A percentile compares a stretch with the other conserved stretches of the same genome.
These are phyloP conservation scores for Orbilia brochopaga DNA, from an alignment of 2,329 filamentous ascomycete species.

Conservation along the genomic window DNA sequence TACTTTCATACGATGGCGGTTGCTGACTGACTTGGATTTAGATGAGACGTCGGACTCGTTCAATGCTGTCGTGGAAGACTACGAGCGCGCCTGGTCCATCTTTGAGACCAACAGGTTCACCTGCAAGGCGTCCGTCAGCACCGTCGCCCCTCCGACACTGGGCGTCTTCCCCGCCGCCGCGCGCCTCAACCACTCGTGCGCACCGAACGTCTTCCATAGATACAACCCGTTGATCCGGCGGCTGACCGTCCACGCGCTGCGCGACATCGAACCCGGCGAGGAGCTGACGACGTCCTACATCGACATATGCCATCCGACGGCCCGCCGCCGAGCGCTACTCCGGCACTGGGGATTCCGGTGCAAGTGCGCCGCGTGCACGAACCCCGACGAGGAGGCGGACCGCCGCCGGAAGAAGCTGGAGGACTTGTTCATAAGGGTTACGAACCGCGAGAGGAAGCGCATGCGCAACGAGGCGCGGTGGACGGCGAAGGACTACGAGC, in stretches of 20 bases:
- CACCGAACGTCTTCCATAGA: conserved; percentile 53
- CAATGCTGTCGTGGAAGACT: conserved; percentile 23
- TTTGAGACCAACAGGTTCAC: conserved; percentile 49
- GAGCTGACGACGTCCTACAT: conserved; percentile 55
- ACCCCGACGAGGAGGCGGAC: conserved; percentile 29
- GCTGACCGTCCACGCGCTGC: conserved; percentile 53
- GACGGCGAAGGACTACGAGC: conserved; percentile 16
- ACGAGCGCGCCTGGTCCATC: conserved; percentile 46
- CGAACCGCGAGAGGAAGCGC: conserved; percentile 17
- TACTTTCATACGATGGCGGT: background rate
- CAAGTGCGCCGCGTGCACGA: conserved; percentile 29
- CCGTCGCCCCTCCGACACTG: background rate
- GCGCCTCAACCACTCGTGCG: conserved; percentile 56
- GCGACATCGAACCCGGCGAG: conserved; percentile 53
- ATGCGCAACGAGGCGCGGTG: conserved; percentile 10
- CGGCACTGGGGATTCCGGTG: conserved; percentile 46
- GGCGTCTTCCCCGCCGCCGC: conserved; percentile 54
- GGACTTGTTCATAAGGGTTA: conserved; percentile 20
- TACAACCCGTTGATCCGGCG: conserved; percentile 53
- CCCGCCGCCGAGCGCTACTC: conserved; percentile 7
- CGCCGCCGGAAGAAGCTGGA: conserved; percentile 29
- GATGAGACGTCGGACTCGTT: conserved; percentile 28
- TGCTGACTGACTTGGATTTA: background rate
- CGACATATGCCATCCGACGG: conserved; percentile 48
- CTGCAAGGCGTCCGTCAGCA: conserved; percentile 22